These are phyloP conservation scores for Citrus sinensis DNA, from an alignment of 345 rosid species.

Conservation along the genomic window DNA sequence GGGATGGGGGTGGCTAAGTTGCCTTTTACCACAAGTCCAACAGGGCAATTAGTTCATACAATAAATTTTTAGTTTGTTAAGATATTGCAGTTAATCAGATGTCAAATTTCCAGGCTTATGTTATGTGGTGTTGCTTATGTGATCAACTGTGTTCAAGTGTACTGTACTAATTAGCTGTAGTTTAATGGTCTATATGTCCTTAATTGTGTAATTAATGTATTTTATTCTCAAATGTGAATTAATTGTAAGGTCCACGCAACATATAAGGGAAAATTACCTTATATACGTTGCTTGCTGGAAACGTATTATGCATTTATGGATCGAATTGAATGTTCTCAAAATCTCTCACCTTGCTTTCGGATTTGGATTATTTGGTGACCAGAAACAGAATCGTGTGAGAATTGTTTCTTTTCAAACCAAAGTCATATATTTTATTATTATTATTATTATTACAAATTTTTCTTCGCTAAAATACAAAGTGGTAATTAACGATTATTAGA, in stretches of 20 bases:
- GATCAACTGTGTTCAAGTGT: background rate
- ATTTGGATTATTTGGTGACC: no score
- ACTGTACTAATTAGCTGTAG: background rate
- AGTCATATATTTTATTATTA: no score
- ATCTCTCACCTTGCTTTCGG: background rate
- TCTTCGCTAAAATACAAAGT: no score
- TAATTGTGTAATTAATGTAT: no score
- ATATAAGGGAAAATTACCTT: background rate
- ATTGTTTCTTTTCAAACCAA: no score
- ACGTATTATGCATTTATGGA: no score
- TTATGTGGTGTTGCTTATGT: background rate
- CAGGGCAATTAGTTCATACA: background rate
- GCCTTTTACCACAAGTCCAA: background rate
- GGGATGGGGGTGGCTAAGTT: background rate
- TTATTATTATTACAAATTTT: no score
- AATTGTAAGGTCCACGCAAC: background rate
- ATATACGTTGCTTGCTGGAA: background rate
- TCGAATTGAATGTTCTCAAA: background rate
- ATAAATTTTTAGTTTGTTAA: background rate
- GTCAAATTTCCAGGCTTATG: background rate
- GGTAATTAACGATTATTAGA: no score
- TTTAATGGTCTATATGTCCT: background rate
- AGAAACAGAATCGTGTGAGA: no score
- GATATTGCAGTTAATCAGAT: background rate
- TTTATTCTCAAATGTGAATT: background rate